Conservation (phyloP, 2,329 filamentous ascomycete genomes). For the Arthrobotrys conoides region DNA sequence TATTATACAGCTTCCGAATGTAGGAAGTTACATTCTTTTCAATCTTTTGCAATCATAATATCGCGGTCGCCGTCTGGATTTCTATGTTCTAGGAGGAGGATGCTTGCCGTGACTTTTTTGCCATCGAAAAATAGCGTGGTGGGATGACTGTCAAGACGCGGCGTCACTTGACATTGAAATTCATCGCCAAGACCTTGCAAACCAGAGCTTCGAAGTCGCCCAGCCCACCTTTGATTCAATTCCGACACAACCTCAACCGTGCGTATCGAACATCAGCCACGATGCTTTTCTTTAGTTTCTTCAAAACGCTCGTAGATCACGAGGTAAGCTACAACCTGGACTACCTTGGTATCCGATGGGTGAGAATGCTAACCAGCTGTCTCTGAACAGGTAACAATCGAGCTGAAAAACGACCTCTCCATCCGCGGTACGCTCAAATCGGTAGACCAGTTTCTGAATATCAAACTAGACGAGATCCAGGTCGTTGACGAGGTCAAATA, state of each 20-base stretch:
- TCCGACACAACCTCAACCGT: conserved; percentile 9
- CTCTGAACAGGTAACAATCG: conserved; percentile 84
- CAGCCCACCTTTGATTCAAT: conserved; percentile 25
- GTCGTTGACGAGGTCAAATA: conserved; percentile 95
- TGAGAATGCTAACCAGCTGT: not conserved
- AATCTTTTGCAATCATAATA: not conserved
- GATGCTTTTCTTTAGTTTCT: conserved; percentile 77
- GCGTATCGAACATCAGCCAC: conserved; percentile 27
- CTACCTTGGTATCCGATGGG: not conserved
- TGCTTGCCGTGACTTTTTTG: conserved; percentile 17
- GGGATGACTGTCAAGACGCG: conserved; percentile 37
- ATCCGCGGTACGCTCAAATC: conserved; percentile 96
- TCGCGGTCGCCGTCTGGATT: not conserved
- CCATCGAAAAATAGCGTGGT: conserved; percentile 15
- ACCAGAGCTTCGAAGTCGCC: conserved; percentile 32
- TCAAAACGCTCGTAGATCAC: conserved; percentile 94
- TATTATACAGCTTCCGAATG: conserved; percentile 14
- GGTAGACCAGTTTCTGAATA: conserved; percentile 98
- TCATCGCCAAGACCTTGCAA: conserved; percentile 57
- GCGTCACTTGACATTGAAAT: conserved; percentile 57
- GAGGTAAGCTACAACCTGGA: conserved; percentile 55
- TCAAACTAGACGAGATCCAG: conserved; percentile 95
- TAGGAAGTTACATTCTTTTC: conserved; percentile 31
- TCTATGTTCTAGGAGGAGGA: not conserved
- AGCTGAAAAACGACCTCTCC: conserved; percentile 99